Percentiles rank a stretch among this genome's conserved stretches.
These are phyloP conservation scores for Cordyceps farinosa DNA, from an alignment of 2,329 filamentous ascomycete genomes.

Conservation along the genomic window DNA sequence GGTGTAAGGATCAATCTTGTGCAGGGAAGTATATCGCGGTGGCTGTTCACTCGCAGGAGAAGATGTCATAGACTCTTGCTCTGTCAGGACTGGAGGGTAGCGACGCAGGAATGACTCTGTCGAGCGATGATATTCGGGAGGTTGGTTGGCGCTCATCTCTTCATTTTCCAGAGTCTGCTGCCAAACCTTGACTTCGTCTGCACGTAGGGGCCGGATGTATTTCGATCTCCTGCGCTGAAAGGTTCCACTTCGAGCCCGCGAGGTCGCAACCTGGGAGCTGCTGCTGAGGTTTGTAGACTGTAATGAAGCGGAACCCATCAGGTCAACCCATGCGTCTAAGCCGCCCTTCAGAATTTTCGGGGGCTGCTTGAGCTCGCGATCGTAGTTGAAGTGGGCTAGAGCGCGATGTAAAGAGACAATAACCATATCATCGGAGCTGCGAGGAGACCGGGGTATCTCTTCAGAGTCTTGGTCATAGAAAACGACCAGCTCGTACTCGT, in stretches of 20 bases:
- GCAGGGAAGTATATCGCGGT: slow-evolving; percentile 27
- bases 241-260: slow-evolving; percentile 33
- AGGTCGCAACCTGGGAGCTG: neutral
- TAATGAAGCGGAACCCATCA: slow-evolving; percentile 69
- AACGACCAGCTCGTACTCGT: slow-evolving; percentile 81
- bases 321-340: slow-evolving; percentile 77
- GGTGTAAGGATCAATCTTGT: slow-evolving; percentile 40
- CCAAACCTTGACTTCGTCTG: slow-evolving; percentile 79
- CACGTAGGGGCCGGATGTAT: slow-evolving; percentile 65
- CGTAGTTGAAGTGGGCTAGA: slow-evolving; percentile 77
- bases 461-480: slow-evolving; percentile 77
- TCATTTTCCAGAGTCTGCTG: slow-evolving; percentile 71
- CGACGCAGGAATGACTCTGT: slow-evolving; percentile 82
- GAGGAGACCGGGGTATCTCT: slow-evolving; percentile 40
- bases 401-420: slow-evolving; percentile 74
- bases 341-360: slow-evolving; percentile 81
- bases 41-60: slow-evolving; percentile 26
- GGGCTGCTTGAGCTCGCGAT: slow-evolving; percentile 65
- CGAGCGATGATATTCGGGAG: slow-evolving; percentile 58
- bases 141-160: slow-evolving; percentile 46
- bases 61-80: slow-evolving; percentile 58
- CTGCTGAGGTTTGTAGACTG: slow-evolving; percentile 36
- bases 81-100: slow-evolving; percentile 67
- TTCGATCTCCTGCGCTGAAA: slow-evolving; percentile 39
- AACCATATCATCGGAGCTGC: slow-evolving; percentile 45